A percentile compares a stretch with the other conserved stretches of the same genome.
These are phyloP conservation scores for Kuraishia piskuri DNA, from an alignment of 805 yeast species.

Conservation along the genomic window DNA sequence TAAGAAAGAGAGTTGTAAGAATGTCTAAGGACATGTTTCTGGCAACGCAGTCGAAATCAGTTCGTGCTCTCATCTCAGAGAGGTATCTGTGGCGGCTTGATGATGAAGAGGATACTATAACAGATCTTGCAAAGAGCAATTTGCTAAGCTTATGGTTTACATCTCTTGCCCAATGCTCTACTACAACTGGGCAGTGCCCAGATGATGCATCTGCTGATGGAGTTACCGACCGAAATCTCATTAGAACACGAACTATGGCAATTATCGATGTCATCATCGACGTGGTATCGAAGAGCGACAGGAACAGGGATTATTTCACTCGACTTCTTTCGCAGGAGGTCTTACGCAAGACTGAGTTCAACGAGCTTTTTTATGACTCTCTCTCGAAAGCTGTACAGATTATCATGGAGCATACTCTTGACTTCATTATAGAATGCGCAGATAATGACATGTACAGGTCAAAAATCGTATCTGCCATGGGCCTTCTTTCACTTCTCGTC, in stretches of 20 bases:
- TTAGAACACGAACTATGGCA: conserved; percentile 3
- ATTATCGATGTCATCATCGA: conserved; percentile 27
- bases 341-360: conserved; percentile 19
- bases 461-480: conserved; percentile 29
- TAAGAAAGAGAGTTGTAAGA: conserved; percentile 53
- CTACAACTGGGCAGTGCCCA: not conserved
- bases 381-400: conserved; percentile 14
- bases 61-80: conserved; percentile 37
- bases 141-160: conserved; percentile 31
- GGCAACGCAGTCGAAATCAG: conserved; percentile 17
- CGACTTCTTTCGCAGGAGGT: conserved; percentile 37
- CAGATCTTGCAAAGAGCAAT: conserved; percentile 29
- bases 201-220: conserved; percentile 1
- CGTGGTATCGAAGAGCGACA: conserved; percentile 27
- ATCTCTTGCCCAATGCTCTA: not conserved
- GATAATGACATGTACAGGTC: conserved; percentile 16
- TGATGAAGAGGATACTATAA: conserved; percentile 59
- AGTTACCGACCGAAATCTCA: not conserved
- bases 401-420: conserved; percentile 28
- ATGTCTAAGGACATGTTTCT: conserved; percentile 40
- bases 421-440: conserved; percentile 24
- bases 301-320: conserved; percentile 35
- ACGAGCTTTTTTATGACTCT: conserved; percentile 8
- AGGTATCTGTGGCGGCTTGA: conserved; percentile 46
- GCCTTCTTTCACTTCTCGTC: conserved; percentile 47